A percentile compares a stretch with the other conserved stretches of the same genome.
Evolutionary conservation across 495 filamentous ascomycete genomes (phyloP).

Genomic region (Neurospora sublineolata): DNA sequence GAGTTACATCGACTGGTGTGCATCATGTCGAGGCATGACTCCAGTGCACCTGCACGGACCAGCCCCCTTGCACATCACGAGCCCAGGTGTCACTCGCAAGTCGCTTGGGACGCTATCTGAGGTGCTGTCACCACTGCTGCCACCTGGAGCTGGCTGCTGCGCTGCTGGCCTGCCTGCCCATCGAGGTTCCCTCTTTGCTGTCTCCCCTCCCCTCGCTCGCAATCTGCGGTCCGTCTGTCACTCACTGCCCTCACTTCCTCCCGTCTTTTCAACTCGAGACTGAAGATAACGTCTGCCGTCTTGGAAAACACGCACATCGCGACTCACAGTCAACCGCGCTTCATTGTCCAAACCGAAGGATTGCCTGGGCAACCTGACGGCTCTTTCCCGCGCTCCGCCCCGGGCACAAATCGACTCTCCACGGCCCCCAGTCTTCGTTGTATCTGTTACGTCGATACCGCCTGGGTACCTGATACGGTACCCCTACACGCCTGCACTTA

Average conservation of each 20-base stretch:
- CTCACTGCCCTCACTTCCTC: constrained; percentile 4
- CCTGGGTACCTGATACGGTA: background rate
- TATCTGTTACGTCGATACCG: background rate
- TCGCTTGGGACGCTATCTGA: background rate
- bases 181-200: constrained; percentile 2
- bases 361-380: background rate
- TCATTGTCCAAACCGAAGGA: background rate
- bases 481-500: background rate
- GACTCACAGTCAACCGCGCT: background rate
- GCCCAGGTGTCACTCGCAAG: constrained; percentile 10
- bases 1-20: constrained; percentile 4
- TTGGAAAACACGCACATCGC: background rate
- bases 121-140: background rate
- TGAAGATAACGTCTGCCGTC: background rate
- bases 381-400: background rate
- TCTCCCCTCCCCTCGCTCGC: constrained; percentile 1
- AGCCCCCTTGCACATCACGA: constrained; percentile 14
- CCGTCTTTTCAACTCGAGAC: background rate
- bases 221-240: constrained; percentile 15
- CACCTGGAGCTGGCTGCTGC: background rate
- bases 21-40: background rate
- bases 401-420: background rate
- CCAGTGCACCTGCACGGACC: constrained; percentile 1
- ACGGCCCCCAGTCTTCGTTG: background rate
- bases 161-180: background rate